These are phyloP conservation scores for Mikania micrantha DNA, from an alignment of 129 eudicot genomes.

Conservation along the genomic window DNA sequence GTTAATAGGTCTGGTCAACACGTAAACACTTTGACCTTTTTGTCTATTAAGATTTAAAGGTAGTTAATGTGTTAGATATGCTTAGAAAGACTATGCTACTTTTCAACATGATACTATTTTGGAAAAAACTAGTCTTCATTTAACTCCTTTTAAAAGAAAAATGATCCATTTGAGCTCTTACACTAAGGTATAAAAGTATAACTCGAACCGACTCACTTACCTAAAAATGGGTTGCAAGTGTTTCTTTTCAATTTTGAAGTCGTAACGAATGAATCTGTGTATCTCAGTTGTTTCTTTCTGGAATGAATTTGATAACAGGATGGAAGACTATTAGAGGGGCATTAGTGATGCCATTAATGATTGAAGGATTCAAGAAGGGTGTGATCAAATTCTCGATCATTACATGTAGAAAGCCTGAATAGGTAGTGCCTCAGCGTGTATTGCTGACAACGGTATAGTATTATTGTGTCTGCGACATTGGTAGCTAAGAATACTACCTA, in stretches of 20 bases:
- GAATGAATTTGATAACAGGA: slow-evolving; percentile 38
- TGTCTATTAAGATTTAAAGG: not conserved
- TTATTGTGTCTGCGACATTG: slow-evolving; percentile 14
- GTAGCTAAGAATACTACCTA: slow-evolving; percentile 6
- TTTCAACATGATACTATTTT: too few relatives aligned
- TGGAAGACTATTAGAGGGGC: slow-evolving; percentile 90
- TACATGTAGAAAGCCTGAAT: slow-evolving; percentile 49
- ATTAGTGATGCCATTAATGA: slow-evolving; percentile 79
- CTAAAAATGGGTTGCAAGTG: not conserved
- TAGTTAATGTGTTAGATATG: not conserved
- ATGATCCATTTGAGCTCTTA: not conserved
- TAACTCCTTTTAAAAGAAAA: not conserved
- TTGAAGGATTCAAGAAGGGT: slow-evolving; percentile 72
- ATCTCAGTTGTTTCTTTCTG: not conserved
- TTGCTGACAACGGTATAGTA: not conserved
- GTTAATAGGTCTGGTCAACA: not conserved
- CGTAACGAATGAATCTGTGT: not conserved
- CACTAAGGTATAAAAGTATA: not conserved
- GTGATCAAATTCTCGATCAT: slow-evolving; percentile 79
- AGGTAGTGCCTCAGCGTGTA: slow-evolving; percentile 4
- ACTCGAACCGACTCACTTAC: not conserved
- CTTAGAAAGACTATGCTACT: not conserved
- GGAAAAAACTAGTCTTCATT: not conserved
- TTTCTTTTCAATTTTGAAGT: not conserved
- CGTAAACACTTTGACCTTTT: slow-evolving; percentile 13